phyloP scores from a whole-genome alignment of 257 asterid genomes.

The Asclepias syriaca region DNA sequence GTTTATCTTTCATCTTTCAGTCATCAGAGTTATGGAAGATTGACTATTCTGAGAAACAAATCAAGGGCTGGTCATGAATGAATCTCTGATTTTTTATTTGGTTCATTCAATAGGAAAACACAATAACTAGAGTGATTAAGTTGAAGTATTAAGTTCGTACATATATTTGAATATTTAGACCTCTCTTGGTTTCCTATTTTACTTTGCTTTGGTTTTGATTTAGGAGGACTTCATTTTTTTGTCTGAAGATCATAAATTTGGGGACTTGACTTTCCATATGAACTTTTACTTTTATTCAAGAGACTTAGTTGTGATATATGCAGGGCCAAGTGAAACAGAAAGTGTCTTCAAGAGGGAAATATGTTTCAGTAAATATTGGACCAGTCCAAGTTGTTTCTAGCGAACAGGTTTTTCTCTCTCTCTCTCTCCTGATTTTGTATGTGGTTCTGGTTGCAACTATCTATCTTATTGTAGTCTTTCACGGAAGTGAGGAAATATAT shows the following conservation, averaged over 20 bases:
- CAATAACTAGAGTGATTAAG: background rate
- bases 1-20: background rate
- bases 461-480: background rate
- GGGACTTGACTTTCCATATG: background rate
- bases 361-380: slow-evolving; percentile 87
- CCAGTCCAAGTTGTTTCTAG: slow-evolving; percentile 88
- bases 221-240: background rate
- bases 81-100: background rate
- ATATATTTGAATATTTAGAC: background rate
- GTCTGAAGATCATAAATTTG: background rate
- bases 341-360: slow-evolving; percentile 85
- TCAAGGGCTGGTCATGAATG: background rate
- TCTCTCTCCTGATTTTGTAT: background rate
- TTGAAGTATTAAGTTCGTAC: background rate
- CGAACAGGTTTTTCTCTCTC: slow-evolving; percentile 59
- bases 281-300: background rate
- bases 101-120: background rate
- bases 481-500: background rate
- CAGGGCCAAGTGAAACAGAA: slow-evolving; percentile 95
- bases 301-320: background rate
- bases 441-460: background rate
- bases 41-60: background rate
- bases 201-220: background rate
- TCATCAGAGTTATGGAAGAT: background rate
- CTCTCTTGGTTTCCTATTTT: background rate